Percentiles rank a stretch among this genome's conserved stretches.
Conservation (phyloP, 495 filamentous ascomycete genomes). For the Penicillium canescens region DNA sequence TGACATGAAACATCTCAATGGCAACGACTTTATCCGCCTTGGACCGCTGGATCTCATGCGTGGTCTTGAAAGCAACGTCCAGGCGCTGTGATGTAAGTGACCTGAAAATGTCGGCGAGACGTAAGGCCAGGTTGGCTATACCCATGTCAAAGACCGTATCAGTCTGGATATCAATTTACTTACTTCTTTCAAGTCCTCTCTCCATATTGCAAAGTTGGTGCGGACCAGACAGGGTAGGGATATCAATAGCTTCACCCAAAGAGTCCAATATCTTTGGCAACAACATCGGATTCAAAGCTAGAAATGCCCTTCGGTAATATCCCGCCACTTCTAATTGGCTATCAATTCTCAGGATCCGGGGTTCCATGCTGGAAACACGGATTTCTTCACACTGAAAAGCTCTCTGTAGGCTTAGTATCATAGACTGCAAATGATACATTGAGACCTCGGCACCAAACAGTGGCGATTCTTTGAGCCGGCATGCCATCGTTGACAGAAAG, state of each 20-base stretch:
- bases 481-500: background rate
- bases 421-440: background rate
- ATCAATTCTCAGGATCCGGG: background rate
- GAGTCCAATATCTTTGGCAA: background rate
- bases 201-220: too few relatives aligned
- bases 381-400: slow-evolving; percentile 2
- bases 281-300: too few relatives aligned
- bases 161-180: background rate
- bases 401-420: background rate
- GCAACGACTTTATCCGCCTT: background rate
- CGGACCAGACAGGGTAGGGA: too few relatives aligned
- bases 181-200: background rate
- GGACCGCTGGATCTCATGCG: background rate
- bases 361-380: background rate
- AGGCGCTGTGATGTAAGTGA: background rate
- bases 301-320: too few relatives aligned
- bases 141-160: background rate
- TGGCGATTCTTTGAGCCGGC: background rate
- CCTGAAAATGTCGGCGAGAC: background rate
- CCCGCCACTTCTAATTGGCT: background rate
- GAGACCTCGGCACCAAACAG: background rate
- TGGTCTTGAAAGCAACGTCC: background rate
- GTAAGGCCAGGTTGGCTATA: background rate
- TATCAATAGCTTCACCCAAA: background rate
- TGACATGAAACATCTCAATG: background rate